phyloP scores from a whole-genome alignment of 2,329 filamentous ascomycete genomes.

The Seiridium unicorne region DNA sequence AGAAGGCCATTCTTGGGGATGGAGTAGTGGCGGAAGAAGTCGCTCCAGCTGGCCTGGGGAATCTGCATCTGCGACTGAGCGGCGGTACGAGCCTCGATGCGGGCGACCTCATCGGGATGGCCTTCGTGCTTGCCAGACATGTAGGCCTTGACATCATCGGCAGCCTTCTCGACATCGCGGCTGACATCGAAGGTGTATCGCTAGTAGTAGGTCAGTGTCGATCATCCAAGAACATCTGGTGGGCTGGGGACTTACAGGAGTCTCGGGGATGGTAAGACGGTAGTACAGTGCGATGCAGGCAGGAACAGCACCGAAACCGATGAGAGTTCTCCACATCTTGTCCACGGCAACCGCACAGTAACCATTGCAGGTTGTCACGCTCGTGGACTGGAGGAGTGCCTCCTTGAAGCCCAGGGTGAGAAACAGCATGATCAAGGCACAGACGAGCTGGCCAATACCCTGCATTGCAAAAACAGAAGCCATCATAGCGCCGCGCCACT shows the following conservation, averaged over 20 bases:
- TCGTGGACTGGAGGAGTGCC: slow-evolving; percentile 51
- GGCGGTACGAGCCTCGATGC: slow-evolving; percentile 55
- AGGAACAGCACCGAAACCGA: slow-evolving; percentile 78
- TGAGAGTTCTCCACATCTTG: slow-evolving; percentile 83
- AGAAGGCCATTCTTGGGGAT: slow-evolving; percentile 71
- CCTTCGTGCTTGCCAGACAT: slow-evolving; percentile 63
- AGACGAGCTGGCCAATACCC: slow-evolving; percentile 75
- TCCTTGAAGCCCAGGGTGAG: slow-evolving; percentile 70
- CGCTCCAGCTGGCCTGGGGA: slow-evolving; percentile 68
- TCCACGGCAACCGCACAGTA: slow-evolving; percentile 70
- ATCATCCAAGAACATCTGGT: slow-evolving; percentile 2
- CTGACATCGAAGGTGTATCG: slow-evolving; percentile 84
- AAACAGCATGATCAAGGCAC: slow-evolving; percentile 74
- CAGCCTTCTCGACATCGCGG: slow-evolving; percentile 71
- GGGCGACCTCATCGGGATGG: slow-evolving; percentile 63
- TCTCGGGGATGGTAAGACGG: slow-evolving; percentile 78
- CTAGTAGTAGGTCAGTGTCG: slow-evolving; percentile 11
- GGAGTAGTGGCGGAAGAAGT: slow-evolving; percentile 70
- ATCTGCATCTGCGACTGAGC: slow-evolving; percentile 55
- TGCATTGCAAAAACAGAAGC: slow-evolving; percentile 85
- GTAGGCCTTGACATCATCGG: slow-evolving; percentile 74
- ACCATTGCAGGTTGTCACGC: slow-evolving; percentile 57
- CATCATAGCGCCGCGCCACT: slow-evolving; percentile 87
- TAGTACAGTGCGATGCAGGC: slow-evolving; percentile 82
- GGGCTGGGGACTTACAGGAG: slow-evolving; percentile 44